Conservation (phyloP, 345 rosid species). For the Microcos paniculata region DNA sequence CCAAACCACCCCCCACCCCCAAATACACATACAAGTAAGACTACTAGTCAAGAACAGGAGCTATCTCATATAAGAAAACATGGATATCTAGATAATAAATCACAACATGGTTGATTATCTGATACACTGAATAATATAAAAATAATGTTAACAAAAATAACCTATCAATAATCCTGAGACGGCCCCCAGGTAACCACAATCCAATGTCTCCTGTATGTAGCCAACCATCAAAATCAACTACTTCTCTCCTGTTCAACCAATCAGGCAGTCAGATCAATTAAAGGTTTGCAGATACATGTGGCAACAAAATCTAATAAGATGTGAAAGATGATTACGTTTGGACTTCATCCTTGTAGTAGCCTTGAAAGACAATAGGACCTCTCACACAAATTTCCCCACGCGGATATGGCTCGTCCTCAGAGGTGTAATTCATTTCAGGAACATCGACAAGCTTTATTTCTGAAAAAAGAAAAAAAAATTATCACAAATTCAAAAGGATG, state of each 20-base stretch:
- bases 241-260: slow-evolving; percentile 69
- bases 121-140: not conserved
- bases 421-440: slow-evolving; percentile 93
- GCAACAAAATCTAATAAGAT: slow-evolving; percentile 10
- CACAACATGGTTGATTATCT: not conserved
- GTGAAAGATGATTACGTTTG: slow-evolving; percentile 53
- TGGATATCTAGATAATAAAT: not conserved
- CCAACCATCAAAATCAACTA: slow-evolving; percentile 81
- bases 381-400: slow-evolving; percentile 93
- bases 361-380: slow-evolving; percentile 80
- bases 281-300: slow-evolving; percentile 1
- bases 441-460: slow-evolving; percentile 90
- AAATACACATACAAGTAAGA: not conserved
- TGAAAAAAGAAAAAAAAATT: slow-evolving; percentile 29
- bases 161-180: slow-evolving; percentile 93
- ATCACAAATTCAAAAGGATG: not conserved
- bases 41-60: not conserved
- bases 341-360: slow-evolving; percentile 81
- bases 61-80: not conserved
- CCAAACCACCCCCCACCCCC: not conserved
- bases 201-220: slow-evolving; percentile 95
- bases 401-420: slow-evolving; percentile 86
- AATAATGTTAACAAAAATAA: slow-evolving; percentile 26
- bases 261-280: slow-evolving; percentile 16
- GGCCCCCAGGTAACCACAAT: slow-evolving; percentile 86